Percentiles rank a stretch among this genome's conserved stretches.
These are phyloP conservation scores for Cyclotella atomus DNA, from an alignment of 108 stramenopile genomes.

Conservation along the genomic window DNA sequence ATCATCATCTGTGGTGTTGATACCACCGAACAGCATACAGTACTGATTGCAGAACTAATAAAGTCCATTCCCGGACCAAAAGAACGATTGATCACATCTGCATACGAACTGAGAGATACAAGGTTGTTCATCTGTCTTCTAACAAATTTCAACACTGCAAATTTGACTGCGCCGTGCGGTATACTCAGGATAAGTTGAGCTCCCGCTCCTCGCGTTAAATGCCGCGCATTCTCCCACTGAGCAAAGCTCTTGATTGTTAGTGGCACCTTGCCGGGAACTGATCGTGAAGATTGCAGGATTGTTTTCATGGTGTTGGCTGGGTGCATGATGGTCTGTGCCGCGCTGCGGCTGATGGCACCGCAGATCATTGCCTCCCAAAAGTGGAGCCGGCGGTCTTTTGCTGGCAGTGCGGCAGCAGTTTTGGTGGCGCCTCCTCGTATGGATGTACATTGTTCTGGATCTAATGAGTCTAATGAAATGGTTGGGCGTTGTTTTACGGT, in stretches of 20 bases:
- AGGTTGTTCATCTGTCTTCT: slow-evolving; percentile 63
- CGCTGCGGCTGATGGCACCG: slow-evolving; percentile 82
- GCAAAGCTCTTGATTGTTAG: slow-evolving; percentile 57
- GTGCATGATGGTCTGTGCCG: slow-evolving; percentile 90
- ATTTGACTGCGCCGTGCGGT: slow-evolving; percentile 96
- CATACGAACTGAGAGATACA: slow-evolving; percentile 52
- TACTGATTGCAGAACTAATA: slow-evolving; percentile 87
- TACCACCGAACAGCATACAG: slow-evolving; percentile 91
- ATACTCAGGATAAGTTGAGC: slow-evolving; percentile 94
- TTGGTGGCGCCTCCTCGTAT: slow-evolving; percentile 33
- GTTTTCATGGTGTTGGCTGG: slow-evolving; percentile 96
- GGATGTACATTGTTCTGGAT: not conserved
- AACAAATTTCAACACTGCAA: slow-evolving; percentile 93
- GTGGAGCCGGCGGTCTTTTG: slow-evolving; percentile 44
- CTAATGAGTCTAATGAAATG: not conserved
- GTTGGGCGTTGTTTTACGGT: not conserved
- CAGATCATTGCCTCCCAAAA: slow-evolving; percentile 93
- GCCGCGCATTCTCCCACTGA: slow-evolving; percentile 59
- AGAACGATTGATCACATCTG: slow-evolving; percentile 35
- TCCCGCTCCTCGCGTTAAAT: slow-evolving; percentile 90
- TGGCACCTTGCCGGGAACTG: slow-evolving; percentile 37
- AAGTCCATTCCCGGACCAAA: slow-evolving; percentile 93
- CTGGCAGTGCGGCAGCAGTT: not conserved
- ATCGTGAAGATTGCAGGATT: slow-evolving; percentile 80
- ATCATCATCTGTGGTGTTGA: slow-evolving; percentile 98